Evolutionary conservation across 192 early-diverging fungal species (phyloP).

Genomic region (Gigaspora rosea): DNA sequence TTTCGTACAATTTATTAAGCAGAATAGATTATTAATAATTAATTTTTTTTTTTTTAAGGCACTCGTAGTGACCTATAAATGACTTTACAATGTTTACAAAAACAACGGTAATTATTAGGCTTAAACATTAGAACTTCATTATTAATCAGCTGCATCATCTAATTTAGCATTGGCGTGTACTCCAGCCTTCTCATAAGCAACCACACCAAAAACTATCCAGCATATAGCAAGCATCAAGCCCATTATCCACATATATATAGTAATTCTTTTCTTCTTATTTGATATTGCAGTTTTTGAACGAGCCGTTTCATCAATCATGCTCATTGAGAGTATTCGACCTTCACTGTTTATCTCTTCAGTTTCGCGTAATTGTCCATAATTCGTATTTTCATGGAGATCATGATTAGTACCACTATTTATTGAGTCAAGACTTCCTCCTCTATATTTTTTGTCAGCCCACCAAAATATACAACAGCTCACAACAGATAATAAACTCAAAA

Average conservation of each 20-base stretch:
- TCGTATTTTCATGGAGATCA: not conserved
- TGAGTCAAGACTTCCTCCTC: conserved; percentile 13
- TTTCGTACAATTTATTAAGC: no score
- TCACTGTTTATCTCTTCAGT: not conserved
- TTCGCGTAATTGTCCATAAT: conserved; percentile 18
- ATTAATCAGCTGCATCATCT: no score
- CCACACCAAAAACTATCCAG: conserved; percentile 22
- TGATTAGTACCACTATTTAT: conserved; percentile 4
- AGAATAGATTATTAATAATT: no score
- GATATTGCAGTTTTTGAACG: not conserved
- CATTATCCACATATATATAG: conserved; percentile 21
- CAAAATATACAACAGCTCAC: conserved; percentile 12
- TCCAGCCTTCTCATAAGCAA: conserved; percentile 24
- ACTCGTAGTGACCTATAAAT: no score
- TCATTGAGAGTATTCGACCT: not conserved
- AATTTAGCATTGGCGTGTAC: not conserved
- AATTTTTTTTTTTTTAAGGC: no score
- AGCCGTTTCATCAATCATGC: not conserved
- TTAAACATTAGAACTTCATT: no score
- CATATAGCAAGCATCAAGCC: not conserved
- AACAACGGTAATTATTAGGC: no score
- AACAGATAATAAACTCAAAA: not conserved
- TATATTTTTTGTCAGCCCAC: conserved; percentile 28
- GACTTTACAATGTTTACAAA: no score
- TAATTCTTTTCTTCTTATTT: not conserved